Evolutionary conservation across 2,329 filamentous ascomycete genomes (phyloP), one percentile per base, ranked within the genome.

Genomic region (Fusarium sp.): DNA sequence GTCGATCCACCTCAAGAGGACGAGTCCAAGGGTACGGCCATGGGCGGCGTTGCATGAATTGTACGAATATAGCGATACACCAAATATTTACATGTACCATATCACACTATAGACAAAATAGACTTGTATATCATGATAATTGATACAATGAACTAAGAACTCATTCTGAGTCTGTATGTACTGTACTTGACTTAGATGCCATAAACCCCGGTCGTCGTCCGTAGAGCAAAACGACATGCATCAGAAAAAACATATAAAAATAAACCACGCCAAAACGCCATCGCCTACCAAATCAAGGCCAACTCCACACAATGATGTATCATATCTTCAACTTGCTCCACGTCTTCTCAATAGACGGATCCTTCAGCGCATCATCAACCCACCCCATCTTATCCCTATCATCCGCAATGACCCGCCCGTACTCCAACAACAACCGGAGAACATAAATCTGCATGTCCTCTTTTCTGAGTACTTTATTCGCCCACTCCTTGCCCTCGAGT

Each of bases 371-470:
- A 76, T 90, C 88, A 12, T 83, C 84, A 5, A 88, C 87, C 86
- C 86, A 90, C 4, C 88, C 88, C 85, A 90, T 83, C 35, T 74
- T 80, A 69, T 88, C 86, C 59, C 88, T 80, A 58, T 83, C 78
- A 43, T 88, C 87, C 61, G 89, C 88, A 43, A 83, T 81, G 18
- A 91, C 77, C 23, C 90, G 83, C 10, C 86, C 90, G 70, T 92
- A 92, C 81, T 92, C 91, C 37, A 92, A 82, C 60, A 92, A 80
- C 73, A 95, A 77, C 47, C 92, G 83, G 60, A 91, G 83, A 13
- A 90, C 86, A 79, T 95, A 95, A 13, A 94, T 85, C 77, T 90
- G 87, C 91, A 94, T 94, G 77, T 94, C 92, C 76, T 94, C 92
- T 74, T 86, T 88, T 65, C 93, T 84, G 32, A 94, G 82, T 12